These are phyloP conservation scores for Fusarium avenaceum DNA, from an alignment of 2,329 filamentous ascomycete genomes.

Conservation along the genomic window DNA sequence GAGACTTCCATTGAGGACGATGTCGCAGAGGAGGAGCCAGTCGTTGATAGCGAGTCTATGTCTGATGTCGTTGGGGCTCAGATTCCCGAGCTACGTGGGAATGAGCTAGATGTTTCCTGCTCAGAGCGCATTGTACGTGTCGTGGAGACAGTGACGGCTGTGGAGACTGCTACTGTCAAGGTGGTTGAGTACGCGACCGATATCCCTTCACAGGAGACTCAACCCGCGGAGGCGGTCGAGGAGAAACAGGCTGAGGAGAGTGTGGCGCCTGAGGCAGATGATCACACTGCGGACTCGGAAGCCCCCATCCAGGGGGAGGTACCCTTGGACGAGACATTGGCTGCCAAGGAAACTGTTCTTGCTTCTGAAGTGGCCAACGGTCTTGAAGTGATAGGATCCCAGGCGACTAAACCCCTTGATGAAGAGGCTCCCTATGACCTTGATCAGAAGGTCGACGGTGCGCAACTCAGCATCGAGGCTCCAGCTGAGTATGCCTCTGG, in stretches of 20 bases:
- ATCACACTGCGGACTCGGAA: neutral
- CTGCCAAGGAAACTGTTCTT: conserved; percentile 8
- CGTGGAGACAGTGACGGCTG: conserved; percentile 54
- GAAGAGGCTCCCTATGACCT: conserved; percentile 7
- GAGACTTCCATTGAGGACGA: conserved; percentile 4
- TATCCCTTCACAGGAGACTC: conserved; percentile 31
- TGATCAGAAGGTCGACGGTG: neutral
- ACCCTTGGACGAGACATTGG: conserved; percentile 3
- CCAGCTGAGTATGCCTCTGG: conserved; percentile 6
- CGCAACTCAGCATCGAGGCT: conserved; percentile 2
- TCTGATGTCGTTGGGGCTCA: neutral
- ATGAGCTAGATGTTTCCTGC: conserved; percentile 34
- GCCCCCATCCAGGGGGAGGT: conserved; percentile 8
- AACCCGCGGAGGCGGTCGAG: conserved; percentile 17
- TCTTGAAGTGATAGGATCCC: neutral
- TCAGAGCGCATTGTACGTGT: conserved; percentile 39
- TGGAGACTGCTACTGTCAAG: conserved; percentile 51
- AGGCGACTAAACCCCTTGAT: conserved; percentile 9
- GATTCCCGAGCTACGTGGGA: conserved; percentile 36
- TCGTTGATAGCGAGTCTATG: neutral
- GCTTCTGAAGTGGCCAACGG: neutral
- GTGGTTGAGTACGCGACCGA: conserved; percentile 52
- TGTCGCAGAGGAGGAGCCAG: conserved; percentile 1
- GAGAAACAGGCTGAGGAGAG: conserved; percentile 17
- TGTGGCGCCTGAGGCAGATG: conserved; percentile 9